These are phyloP conservation scores for Ophiostoma himal-ulmi DNA, from an alignment of 2,329 filamentous ascomycete genomes.

Conservation along the genomic window DNA sequence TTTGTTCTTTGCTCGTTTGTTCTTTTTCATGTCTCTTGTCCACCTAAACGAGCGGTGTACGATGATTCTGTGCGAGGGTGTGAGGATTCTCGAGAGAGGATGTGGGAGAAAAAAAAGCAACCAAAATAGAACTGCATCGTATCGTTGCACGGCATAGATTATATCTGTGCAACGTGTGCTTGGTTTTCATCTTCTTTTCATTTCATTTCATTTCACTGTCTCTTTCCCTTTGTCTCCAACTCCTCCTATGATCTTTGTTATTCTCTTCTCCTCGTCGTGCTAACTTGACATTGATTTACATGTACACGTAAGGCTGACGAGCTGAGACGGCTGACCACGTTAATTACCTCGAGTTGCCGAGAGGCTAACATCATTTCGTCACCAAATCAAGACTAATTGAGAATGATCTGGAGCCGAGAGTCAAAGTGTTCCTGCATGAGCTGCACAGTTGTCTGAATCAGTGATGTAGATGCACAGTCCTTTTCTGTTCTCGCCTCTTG, in stretches of 20 bases:
- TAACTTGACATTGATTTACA: background rate
- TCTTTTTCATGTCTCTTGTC: background rate
- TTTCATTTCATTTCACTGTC: background rate
- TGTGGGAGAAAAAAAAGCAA: background rate
- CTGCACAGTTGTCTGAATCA: background rate
- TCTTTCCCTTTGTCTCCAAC: background rate
- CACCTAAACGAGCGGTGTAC: background rate
- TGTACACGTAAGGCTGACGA: background rate
- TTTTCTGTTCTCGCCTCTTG: background rate
- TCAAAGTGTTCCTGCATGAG: background rate
- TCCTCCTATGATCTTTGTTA: background rate
- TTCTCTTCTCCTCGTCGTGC: background rate
- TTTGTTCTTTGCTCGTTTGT: background rate
- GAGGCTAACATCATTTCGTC: background rate
- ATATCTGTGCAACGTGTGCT: background rate
- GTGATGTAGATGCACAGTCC: background rate
- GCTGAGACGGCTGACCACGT: background rate
- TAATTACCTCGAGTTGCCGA: background rate
- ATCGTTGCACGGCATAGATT: background rate
- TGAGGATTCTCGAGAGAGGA: background rate
- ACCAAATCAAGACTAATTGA: background rate
- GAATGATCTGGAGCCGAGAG: background rate
- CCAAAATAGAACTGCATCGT: slow-evolving; percentile 4
- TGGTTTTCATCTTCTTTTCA: background rate
- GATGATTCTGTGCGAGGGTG: background rate